phyloP scores from a whole-genome alignment of 257 asterid species.

The Solanum chilense region DNA sequence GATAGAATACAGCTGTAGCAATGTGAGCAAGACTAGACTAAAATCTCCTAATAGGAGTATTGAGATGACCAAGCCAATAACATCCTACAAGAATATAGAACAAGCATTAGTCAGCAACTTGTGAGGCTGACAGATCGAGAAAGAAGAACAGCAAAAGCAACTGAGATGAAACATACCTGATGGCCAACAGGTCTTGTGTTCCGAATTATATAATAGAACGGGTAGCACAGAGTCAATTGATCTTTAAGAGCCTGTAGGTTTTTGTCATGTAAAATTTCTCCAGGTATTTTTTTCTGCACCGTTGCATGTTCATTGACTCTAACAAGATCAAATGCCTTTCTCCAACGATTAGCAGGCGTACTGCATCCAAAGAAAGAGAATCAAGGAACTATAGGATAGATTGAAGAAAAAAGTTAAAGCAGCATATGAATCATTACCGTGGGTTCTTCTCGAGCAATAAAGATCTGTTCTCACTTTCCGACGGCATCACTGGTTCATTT shows the following conservation, averaged over 20 bases:
- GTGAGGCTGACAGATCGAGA: background rate
- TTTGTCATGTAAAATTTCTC: conserved; percentile 42
- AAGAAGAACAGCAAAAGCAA: background rate
- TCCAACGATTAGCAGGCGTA: conserved; percentile 59
- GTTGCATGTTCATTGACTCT: conserved; percentile 48
- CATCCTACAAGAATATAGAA: conserved; percentile 49
- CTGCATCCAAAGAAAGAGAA: conserved; percentile 21
- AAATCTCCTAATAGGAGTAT: conserved; percentile 78
- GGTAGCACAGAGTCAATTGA: conserved; percentile 35
- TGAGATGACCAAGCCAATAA: conserved; percentile 74
- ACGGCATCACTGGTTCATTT: conserved; percentile 32
- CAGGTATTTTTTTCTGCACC: conserved; percentile 42
- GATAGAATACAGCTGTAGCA: conserved; percentile 78
- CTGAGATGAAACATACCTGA: conserved; percentile 37
- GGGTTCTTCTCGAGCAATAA: conserved; percentile 34
- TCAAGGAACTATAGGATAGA: background rate
- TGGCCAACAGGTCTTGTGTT: conserved; percentile 75
- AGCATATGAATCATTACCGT: conserved; percentile 27
- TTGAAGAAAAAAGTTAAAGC: background rate
- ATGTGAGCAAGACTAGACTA: conserved; percentile 75
- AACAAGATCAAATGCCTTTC: conserved; percentile 75
- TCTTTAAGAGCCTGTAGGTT: conserved; percentile 45
- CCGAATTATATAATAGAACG: conserved; percentile 43
- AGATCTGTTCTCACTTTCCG: conserved; percentile 36
- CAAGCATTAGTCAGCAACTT: background rate